Base-by-base conservation (phyloP, 257 asterid genomes). In the Scutellaria galericulata region DNA sequence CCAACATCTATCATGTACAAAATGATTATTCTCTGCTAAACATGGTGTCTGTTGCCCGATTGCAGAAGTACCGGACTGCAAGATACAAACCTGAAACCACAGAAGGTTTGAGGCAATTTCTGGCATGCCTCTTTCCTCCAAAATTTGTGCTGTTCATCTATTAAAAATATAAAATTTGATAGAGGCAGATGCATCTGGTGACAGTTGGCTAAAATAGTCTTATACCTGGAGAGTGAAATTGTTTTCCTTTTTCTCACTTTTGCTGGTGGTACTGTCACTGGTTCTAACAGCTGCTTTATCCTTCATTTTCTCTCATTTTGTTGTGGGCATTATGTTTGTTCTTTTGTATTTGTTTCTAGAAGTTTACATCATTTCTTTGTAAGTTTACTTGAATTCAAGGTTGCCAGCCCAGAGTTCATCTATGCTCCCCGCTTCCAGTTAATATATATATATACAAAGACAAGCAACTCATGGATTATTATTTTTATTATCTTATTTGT, bases 51-150 rank as follows among this genome's bases (percentile, higher is more conserved):
- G 71, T 77, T 72, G 75, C 52, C 54, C 70, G 24, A 50, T 59
- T 81, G 80, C 90, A 93, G 96, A 93, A 93, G 79, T 93, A 90
- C 77, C 92, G 97, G 24, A 86, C 97, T 5, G 98, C 98, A 78
- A 89, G 98, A 84, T 88, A 79, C 62, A 87, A 79, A 80, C 97
- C 97, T 46, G 98, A 90, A 63, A 72, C 85, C 58, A 75, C 92
- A 71, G 96, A 92, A 86, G 98, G 96, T 88, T 60, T 53, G 78
- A 59, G 39, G 13, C 20, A 24, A 41, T 64, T 55, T 52, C 53
- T 31, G 37, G 37, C 37, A 3, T 2, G 37, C 5, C 37, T 45
- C 51, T 73, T 61, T 71, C 41, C 64, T 63, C 41, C 57, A 59
- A 59, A 40, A 35, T 56, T 24, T 53, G 22, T 76, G 71, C 60